Evolutionary conservation across 148 eudicot genomes (phyloP), one percentile per base, ranked within the genome.

Genomic region (Rhododendron ferrugineum): DNA sequence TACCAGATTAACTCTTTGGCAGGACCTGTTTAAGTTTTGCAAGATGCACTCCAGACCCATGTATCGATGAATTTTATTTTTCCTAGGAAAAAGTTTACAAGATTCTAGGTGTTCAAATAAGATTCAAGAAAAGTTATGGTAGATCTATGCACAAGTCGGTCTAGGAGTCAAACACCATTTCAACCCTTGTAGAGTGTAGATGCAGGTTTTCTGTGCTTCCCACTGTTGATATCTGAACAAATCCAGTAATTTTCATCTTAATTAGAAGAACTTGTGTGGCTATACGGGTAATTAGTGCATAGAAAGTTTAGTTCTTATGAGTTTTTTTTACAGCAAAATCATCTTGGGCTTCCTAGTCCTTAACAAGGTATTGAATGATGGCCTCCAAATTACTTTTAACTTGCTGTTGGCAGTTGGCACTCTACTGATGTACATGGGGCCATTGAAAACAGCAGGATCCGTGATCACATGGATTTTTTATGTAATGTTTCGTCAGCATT

Each of bases 261-360:
- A 52, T 34, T 54, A 50, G 36, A 16, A 28, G 20, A 32, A 15
- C 64, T 50, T 47, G 56, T n/a, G 15, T 28, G 11, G 58, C 60
- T 46, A 46, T 36, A 37, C 10, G 5, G 13, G 40, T 40, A 40
- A 75, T 37, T 75, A 75, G 79, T 75, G 78, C 26, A 18, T 36
- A 40, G 0, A 18, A 16, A 37, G 8, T 75, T 40, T 37, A 40
- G 47, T 37, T 74, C 47, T 74, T 36, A 15, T 74, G 46, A 36
- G 6, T 7, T 22, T 15, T 75, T 74, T 20, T 75, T 75, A 28
- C 5, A 37, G 79, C 28, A 75, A 40, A 75, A 75, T 40, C 47
- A 75, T 75, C n/a, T 75, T 75, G 79, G 49, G 8, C 79, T 75
- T 75, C 79, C 47, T 75, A 66, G 73, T 66, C 11, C 73, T 26